These are phyloP conservation scores for Ochromonas danica DNA, from an alignment of 108 stramenopile genomes.

Conservation along the genomic window DNA sequence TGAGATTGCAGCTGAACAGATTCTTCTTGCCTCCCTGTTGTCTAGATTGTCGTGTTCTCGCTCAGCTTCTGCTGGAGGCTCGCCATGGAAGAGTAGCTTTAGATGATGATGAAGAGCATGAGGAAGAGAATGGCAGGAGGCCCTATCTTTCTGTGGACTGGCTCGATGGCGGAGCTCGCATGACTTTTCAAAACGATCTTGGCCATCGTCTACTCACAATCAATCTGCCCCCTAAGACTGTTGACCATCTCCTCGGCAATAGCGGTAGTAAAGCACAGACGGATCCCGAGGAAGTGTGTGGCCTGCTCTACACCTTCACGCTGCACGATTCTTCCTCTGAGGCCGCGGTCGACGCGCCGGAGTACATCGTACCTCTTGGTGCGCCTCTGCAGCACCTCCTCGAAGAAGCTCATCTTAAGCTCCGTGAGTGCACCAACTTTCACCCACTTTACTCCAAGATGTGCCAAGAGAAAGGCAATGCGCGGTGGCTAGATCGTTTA, in stretches of 20 bases:
- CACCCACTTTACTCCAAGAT: too few species aligned
- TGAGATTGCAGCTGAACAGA: too few species aligned
- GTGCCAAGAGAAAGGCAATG: too few species aligned
- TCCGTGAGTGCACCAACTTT: too few species aligned
- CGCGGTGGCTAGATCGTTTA: too few species aligned
- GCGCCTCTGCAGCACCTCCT: neutral
- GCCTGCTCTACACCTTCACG: slow-evolving; percentile 39
- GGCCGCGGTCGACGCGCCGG: slow-evolving; percentile 41
- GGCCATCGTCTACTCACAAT: too few species aligned
- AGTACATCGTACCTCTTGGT: slow-evolving; percentile 44
- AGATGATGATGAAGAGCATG: neutral
- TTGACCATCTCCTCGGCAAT: neutral
- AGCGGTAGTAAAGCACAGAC: neutral
- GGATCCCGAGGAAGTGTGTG: slow-evolving; percentile 24
- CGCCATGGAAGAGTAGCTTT: neutral
- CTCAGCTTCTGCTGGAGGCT: neutral
- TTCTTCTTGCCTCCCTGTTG: too few species aligned
- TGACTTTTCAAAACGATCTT: neutral
- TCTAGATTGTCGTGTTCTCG: slow-evolving; percentile 62
- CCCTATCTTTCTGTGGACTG: neutral
- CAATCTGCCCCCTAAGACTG: neutral
- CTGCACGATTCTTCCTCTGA: slow-evolving; percentile 25
- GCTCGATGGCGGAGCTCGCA: neutral
- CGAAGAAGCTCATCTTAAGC: too few species aligned
- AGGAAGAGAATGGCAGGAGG: too few species aligned